phyloP scores from a whole-genome alignment of 2,329 filamentous ascomycete genomes.

The Endothia cerciana region DNA sequence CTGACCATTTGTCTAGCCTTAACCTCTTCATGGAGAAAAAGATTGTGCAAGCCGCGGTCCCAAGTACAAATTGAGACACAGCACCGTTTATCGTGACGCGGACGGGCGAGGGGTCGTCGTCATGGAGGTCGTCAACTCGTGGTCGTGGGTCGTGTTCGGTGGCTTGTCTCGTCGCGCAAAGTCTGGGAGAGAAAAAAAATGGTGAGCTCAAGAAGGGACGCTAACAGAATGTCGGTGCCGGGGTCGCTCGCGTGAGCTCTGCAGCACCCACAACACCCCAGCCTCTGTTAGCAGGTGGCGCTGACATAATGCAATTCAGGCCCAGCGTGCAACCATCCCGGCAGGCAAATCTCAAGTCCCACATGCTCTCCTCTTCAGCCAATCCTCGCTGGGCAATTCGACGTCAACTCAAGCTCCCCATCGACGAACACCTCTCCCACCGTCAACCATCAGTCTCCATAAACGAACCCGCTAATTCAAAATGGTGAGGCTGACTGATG shows the following conservation, averaged over 20 bases:
- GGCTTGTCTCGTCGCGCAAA: constrained; percentile 28
- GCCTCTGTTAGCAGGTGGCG: constrained; percentile 20
- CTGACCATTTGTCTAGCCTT: constrained; percentile 62
- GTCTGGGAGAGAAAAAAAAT: constrained; percentile 29
- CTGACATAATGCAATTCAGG: constrained; percentile 34
- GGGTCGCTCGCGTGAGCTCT: constrained; percentile 27
- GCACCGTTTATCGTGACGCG: constrained; percentile 24
- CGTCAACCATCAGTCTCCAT: constrained; percentile 18
- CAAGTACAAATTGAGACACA: constrained; percentile 26
- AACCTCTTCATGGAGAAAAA: constrained; percentile 60
- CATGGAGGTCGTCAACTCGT: constrained; percentile 24
- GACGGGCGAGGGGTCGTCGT: constrained; percentile 25
- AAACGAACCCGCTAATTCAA: constrained; percentile 42
- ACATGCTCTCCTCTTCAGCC: constrained; percentile 20
- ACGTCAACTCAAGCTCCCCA: constrained; percentile 27
- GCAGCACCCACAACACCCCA: constrained; percentile 33
- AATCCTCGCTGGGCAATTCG: constrained; percentile 24
- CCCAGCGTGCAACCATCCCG: constrained; percentile 11
- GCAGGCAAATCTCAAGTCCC: constrained; percentile 15
- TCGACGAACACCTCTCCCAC: constrained; percentile 18
- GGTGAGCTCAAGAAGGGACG: constrained; percentile 25
- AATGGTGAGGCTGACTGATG: constrained; percentile 53
- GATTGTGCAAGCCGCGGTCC: constrained; percentile 23
- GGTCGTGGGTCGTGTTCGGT: constrained; percentile 16
- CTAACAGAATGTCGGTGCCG: constrained; percentile 23